Base-by-base conservation (phyloP, 2,329 filamentous ascomycete genomes). In the Knufia petricola region DNA sequence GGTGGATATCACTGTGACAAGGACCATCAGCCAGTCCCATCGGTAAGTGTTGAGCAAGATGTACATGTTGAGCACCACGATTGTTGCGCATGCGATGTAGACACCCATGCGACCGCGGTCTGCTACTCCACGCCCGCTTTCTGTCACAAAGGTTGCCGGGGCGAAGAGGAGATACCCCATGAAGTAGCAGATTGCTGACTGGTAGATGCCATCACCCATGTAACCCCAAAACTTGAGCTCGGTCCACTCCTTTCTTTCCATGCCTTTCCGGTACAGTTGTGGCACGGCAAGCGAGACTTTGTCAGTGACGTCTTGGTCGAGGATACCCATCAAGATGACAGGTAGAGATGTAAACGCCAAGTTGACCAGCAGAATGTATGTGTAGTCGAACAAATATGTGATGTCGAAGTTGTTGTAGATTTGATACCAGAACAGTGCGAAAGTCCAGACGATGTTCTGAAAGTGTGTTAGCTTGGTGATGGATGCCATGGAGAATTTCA, bases 291-390 rank as follows among this genome's bases (percentile, higher is more conserved):
- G 73, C 7, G 92, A 95, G 24, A 98, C 87, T 62, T 82, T 84
- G 65, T 96, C 92, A 57, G 87, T 87, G 40, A 98, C 90, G 64
- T 98, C 92, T 69, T 98, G 92, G 62, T 98, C 92, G 54, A 98
- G 76, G 36, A 98, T 85, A 68, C 92, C 92, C 81, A 96, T 94
- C 58, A 98, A 79, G 58, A 92, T 89, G 52, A 96, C 86, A 2
- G 92, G 88, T 17, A 98, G 69, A 13, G 92, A 98, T 4, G 92
- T 98, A 68, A 98, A 98, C 50, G 89, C 85, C 64, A 98, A 73
- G 70, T 96, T 96, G 76, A 94, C 95, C 63, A 96, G 77, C 54
- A 96, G 76, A 60, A 98, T 95, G 69, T 96, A 98, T 32, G 87
- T 94, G 72, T 95, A 95, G 66, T 98, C 92, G 70, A 94, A 95